A percentile compares a stretch with the other conserved stretches of the same genome.
These are phyloP conservation scores for Spencermartinsiella europaea DNA, from an alignment of 805 yeast species.

Conservation along the genomic window DNA sequence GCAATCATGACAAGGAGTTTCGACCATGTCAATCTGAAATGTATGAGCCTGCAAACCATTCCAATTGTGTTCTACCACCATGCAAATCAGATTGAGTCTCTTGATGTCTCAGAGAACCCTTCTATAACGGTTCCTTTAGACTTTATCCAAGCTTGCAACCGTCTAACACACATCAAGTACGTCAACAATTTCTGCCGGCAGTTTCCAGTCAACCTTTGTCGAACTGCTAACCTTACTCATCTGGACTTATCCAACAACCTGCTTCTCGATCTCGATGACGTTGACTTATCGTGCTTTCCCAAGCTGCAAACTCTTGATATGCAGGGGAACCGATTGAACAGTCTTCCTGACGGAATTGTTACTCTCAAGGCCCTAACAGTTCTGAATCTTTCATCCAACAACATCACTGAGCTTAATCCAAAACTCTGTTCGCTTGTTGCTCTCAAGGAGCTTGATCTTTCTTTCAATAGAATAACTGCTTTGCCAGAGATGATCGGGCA, in stretches of 20 bases:
- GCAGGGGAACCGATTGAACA: conserved; percentile 67
- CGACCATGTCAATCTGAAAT: conserved; percentile 65
- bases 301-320: conserved; percentile 55
- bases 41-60: conserved; percentile 72
- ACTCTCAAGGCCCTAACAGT: conserved; percentile 47
- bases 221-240: conserved; percentile 59
- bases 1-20: conserved; percentile 56
- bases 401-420: conserved; percentile 49
- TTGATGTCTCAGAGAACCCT: conserved; percentile 84
- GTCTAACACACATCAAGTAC: conserved; percentile 61
- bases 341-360: conserved; percentile 57
- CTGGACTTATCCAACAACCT: conserved; percentile 77
- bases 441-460: conserved; percentile 65
- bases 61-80: conserved; percentile 78
- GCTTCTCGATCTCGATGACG: conserved; percentile 45
- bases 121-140: conserved; percentile 78
- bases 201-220: conserved; percentile 69
- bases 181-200: conserved; percentile 66
- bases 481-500: conserved; percentile 60
- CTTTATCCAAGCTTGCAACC: conserved; percentile 75
- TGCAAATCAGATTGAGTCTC: conserved; percentile 71
- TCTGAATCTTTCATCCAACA: conserved; percentile 77
- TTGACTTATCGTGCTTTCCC: conserved; percentile 47
- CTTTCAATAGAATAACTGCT: conserved; percentile 64
- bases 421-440: conserved; percentile 55